Evolutionary conservation across 192 early-diverging fungal species (phyloP).

Genomic region (Backusella psychrophila): DNA sequence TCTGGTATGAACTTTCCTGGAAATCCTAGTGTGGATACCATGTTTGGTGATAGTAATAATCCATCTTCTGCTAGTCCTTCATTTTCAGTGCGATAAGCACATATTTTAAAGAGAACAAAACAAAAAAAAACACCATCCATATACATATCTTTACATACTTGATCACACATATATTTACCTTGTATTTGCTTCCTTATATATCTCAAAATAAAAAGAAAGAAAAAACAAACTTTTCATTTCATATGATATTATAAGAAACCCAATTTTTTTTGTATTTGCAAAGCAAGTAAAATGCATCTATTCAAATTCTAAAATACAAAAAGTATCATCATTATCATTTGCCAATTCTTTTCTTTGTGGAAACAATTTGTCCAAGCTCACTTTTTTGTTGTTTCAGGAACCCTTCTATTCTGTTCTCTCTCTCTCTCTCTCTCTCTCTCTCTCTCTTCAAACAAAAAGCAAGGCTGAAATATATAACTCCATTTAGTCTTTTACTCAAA

Average conservation of each 20-base stretch:
- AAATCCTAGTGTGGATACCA: neutral
- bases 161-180: neutral
- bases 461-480: too few relatives aligned
- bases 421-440: too few relatives aligned
- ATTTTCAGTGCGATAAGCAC: neutral
- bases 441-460: too few relatives aligned
- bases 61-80: neutral
- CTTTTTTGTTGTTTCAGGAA: neutral
- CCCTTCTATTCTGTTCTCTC: neutral
- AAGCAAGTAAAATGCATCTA: too few relatives aligned
- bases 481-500: too few relatives aligned
- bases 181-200: neutral
- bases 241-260: neutral
- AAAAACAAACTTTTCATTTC: neutral
- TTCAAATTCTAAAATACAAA: too few relatives aligned
- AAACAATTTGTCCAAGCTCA: neutral
- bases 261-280: too few relatives aligned
- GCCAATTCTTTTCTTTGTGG: neutral
- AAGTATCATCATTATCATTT: too few relatives aligned
- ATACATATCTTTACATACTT: slow-evolving; percentile 4
- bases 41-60: neutral
- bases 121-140: neutral
- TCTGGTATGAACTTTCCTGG: neutral
- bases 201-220: neutral
- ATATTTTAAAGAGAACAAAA: neutral